A percentile compares a stretch with the other conserved stretches of the same genome.
These are phyloP conservation scores for Polytolypa hystricis DNA, from an alignment of 2,329 filamentous ascomycete genomes.

Conservation along the genomic window DNA sequence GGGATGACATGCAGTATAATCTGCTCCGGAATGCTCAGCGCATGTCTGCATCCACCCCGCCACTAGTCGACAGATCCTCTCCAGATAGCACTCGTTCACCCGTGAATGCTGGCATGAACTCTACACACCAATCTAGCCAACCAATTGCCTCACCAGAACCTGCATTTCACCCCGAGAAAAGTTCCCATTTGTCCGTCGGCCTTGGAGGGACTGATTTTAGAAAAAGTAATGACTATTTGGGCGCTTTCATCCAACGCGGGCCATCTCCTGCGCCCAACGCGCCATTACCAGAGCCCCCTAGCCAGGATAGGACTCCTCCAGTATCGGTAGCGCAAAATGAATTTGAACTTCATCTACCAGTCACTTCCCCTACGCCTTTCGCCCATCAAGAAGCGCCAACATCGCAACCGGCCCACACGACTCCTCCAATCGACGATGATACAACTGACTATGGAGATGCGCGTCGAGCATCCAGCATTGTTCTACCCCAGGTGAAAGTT, in stretches of 20 bases:
- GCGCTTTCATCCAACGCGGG: constrained; percentile 27
- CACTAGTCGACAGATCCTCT: constrained; percentile 10
- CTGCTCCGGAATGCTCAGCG: constrained; percentile 47
- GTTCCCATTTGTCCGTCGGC: constrained; percentile 4
- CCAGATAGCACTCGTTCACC: not conserved
- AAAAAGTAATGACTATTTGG: constrained; percentile 30
- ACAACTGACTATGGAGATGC: constrained; percentile 46
- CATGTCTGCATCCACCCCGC: constrained; percentile 46
- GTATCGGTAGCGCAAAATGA: constrained; percentile 8
- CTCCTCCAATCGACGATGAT: constrained; percentile 36
- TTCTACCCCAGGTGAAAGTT: constrained; percentile 28
- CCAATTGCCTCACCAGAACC: not conserved
- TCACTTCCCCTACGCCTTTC: not conserved
- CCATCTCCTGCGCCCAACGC: constrained; percentile 3
- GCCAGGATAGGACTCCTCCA: constrained; percentile 10
- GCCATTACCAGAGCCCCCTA: constrained; percentile 12
- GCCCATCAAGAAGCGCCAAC: constrained; percentile 11
- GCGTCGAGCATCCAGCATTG: constrained; percentile 36
- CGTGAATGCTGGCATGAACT: not conserved
- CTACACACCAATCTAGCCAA: not conserved
- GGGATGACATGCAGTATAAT: constrained; percentile 39
- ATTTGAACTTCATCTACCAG: not conserved
- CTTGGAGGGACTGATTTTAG: constrained; percentile 22
- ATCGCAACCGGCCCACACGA: constrained; percentile 26
- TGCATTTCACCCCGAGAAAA: not conserved